phyloP scores from a whole-genome alignment of 2,329 filamentous ascomycete genomes.

The Sarocladium strictum region DNA sequence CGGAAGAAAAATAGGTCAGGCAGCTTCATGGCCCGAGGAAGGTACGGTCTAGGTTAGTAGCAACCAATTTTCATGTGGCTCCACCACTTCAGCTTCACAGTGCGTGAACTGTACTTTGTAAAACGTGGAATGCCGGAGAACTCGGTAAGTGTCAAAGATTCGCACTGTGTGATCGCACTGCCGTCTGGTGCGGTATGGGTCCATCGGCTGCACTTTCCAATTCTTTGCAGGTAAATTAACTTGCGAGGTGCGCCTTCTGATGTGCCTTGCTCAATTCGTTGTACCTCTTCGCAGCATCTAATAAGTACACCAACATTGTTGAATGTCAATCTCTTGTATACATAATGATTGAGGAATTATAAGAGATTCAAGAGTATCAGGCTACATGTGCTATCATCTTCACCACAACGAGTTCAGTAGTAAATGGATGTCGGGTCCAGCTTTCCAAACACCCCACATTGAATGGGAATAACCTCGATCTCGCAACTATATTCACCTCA shows the following conservation, averaged over 20 bases:
- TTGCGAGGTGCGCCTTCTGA: too few species aligned
- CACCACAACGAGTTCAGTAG: too few species aligned
- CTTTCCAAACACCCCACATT: not conserved
- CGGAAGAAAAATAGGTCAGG: constrained; percentile 15
- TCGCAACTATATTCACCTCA: not conserved
- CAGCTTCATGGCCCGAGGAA: constrained; percentile 6
- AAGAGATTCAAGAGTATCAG: too few species aligned
- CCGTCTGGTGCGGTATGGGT: not conserved
- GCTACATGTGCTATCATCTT: too few species aligned
- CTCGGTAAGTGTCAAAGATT: not conserved
- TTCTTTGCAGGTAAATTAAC: not conserved
- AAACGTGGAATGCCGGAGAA: too few species aligned
- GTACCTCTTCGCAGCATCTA: too few species aligned
- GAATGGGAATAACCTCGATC: not conserved
- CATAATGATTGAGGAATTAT: too few species aligned
- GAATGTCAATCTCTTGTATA: too few species aligned
- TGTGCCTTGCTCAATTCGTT: not conserved
- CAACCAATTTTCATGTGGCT: constrained; percentile 5
- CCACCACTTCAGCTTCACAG: constrained; percentile 1
- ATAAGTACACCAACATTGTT: too few species aligned
- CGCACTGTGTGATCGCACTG: constrained; percentile 2
- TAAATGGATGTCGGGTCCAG: too few species aligned
- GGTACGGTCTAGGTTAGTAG: not conserved
- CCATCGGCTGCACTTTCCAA: not conserved
- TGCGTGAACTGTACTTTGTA: not conserved